A percentile compares a stretch with the other conserved stretches of the same genome.
Evolutionary conservation across 805 yeast species (phyloP).

Genomic region (Priceomyces fermenticarens): DNA sequence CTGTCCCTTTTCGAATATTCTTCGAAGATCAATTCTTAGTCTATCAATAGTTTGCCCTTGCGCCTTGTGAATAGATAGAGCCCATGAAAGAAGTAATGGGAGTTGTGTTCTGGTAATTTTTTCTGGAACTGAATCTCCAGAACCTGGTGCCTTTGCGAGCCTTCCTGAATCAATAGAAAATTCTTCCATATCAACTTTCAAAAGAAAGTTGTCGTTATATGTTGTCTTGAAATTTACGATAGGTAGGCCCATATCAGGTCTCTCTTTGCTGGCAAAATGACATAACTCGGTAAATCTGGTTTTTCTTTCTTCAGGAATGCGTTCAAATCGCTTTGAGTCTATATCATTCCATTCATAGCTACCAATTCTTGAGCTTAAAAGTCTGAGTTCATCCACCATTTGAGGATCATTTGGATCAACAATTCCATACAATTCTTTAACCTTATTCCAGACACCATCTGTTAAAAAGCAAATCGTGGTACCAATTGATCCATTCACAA

Average conservation of each 20-base stretch:
- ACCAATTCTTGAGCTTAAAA: slow-evolving; percentile 23
- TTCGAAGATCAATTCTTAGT: slow-evolving; percentile 64
- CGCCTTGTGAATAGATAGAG: slow-evolving; percentile 78
- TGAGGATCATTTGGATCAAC: slow-evolving; percentile 12
- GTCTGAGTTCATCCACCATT: slow-evolving; percentile 21
- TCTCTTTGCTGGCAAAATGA: slow-evolving; percentile 20
- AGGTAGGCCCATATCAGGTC: slow-evolving; percentile 30
- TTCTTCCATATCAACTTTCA: slow-evolving; percentile 29
- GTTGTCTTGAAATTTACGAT: slow-evolving; percentile 44
- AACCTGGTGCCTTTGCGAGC: slow-evolving; percentile 9
- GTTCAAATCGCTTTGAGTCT: slow-evolving; percentile 13
- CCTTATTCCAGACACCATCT: slow-evolving; percentile 15
- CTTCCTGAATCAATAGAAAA: slow-evolving; percentile 29
- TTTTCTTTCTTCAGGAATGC: slow-evolving; percentile 24
- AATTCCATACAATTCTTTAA: slow-evolving; percentile 22
- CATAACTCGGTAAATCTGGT: slow-evolving; percentile 18
- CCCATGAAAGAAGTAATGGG: slow-evolving; percentile 77
- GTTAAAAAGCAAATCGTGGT: slow-evolving; percentile 56
- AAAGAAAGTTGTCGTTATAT: slow-evolving; percentile 24
- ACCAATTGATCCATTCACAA: slow-evolving; percentile 94
- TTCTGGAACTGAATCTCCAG: slow-evolving; percentile 10
- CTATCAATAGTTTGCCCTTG: slow-evolving; percentile 80
- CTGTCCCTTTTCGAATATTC: slow-evolving; percentile 76
- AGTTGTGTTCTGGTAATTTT: slow-evolving; percentile 50
- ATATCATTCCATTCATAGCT: slow-evolving; percentile 14